Conservation (phyloP, 2,329 filamentous ascomycete genomes). For the Fusarium redolens region DNA sequence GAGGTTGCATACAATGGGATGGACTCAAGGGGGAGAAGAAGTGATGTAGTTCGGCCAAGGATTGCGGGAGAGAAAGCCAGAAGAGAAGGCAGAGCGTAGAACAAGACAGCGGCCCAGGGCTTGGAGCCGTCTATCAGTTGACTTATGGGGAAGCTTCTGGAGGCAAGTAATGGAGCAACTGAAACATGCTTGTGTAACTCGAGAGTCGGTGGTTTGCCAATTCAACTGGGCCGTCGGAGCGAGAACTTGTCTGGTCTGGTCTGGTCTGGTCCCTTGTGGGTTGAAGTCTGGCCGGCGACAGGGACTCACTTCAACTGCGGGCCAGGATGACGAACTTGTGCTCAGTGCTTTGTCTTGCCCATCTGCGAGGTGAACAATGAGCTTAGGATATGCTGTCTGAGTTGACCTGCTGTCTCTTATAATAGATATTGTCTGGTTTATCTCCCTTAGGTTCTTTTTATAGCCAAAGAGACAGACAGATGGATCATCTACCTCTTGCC, state of each 20-base stretch:
- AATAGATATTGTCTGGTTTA: not conserved
- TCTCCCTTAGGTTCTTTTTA: constrained; percentile 4
- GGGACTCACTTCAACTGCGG: constrained; percentile 2
- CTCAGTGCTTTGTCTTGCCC: constrained; percentile 36
- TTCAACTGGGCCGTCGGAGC: constrained; percentile 41
- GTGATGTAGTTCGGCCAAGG: constrained; percentile 11
- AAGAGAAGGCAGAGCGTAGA: constrained; percentile 5
- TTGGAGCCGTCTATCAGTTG: constrained; percentile 22
- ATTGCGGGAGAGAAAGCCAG: constrained; percentile 7
- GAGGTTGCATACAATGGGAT: constrained; percentile 13
- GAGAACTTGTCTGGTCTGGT: constrained; percentile 16
- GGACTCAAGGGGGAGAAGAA: not conserved
- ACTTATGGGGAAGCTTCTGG: constrained; percentile 43
- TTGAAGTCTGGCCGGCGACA: constrained; percentile 15
- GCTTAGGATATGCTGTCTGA: constrained; percentile 7
- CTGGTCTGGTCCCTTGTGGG: not conserved
- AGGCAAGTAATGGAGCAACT: constrained; percentile 41
- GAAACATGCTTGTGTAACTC: constrained; percentile 54
- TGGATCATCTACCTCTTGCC: not conserved
- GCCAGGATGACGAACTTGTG: constrained; percentile 31
- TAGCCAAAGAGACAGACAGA: not conserved
- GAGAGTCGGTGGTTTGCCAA: constrained; percentile 45
- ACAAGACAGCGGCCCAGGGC: constrained; percentile 1
- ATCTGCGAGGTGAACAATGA: not conserved
- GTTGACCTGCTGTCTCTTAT: constrained; percentile 25